Conservation (phyloP, 768 basidiomycete genomes). For the Pulveroboletus sp. region DNA sequence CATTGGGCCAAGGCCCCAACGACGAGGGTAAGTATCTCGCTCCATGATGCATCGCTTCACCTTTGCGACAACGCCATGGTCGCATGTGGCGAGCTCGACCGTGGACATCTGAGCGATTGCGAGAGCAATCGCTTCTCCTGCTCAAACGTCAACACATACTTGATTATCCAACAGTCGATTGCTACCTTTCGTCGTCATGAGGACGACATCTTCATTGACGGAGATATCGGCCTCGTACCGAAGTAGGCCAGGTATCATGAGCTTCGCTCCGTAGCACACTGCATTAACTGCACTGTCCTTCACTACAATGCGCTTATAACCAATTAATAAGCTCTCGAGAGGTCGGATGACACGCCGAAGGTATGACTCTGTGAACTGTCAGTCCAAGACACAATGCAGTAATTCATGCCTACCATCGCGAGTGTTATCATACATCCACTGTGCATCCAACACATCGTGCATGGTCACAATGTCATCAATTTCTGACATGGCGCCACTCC, state of each 20-base stretch:
- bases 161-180: background rate
- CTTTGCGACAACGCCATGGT: constrained; percentile 98
- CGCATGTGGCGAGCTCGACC: constrained; percentile 95
- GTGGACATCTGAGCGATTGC: constrained; percentile 98
- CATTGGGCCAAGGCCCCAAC: constrained; percentile 98
- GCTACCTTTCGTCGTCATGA: constrained; percentile 97
- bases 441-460: constrained; percentile 99
- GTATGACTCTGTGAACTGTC: constrained; percentile 71
- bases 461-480: constrained; percentile 98
- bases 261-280: constrained; percentile 98
- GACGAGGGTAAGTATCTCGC: constrained; percentile 93
- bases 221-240: constrained; percentile 96
- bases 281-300: constrained; percentile 99
- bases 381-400: constrained; percentile 8
- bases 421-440: constrained; percentile 97
- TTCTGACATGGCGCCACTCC: constrained; percentile 95
- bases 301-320: constrained; percentile 98
- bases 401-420: constrained; percentile 67
- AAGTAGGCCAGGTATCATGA: constrained; percentile 98
- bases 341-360: constrained; percentile 92
- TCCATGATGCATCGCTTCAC: constrained; percentile 99
- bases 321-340: constrained; percentile 87
- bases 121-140: constrained; percentile 89
- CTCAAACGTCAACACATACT: constrained; percentile 4
- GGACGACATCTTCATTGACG: constrained; percentile 90